Evolutionary conservation across 306 rosid genomes (phyloP), one percentile per base, ranked within the genome.

Genomic region (Sesbania bispinosa): DNA sequence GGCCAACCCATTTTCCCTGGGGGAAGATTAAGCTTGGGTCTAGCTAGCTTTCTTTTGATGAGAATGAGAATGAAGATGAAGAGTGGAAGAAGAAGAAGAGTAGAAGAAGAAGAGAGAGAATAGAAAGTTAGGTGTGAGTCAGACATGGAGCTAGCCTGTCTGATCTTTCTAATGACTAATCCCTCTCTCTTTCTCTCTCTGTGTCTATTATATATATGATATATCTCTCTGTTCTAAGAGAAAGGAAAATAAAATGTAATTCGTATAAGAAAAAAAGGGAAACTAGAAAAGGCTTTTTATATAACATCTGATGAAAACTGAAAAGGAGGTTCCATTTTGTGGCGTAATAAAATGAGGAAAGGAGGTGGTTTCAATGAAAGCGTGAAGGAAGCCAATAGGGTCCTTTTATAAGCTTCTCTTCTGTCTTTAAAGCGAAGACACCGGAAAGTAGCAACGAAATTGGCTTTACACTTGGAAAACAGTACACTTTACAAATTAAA

Each of bases 1-100:
- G 99, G 99, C 96, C 91, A 91, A 1, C 99, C 99, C 99, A 88
- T 89, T 62, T 76, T 82, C 2, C 99, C 99, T 0, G 97, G 97
- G 3, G 97, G 99, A 30, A 95, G 99, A 61, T 91, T 87, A 13
- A 80, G 69, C 67, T 57, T 83, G 33, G 79, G 83, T 69, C 52
- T 84, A 30, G 62, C 43, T 74, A 78, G 88, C 69, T 83, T 88
- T 52, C 88, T 84, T 62, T 46, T 81, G 82, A 85, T 11, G 68
- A 94, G 83, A 75, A 90, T 24, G 73, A 93, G 80, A 67, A 90
- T 48, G 60, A 75, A 75, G 60, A 75, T 57, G 81, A 91, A 51
- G 80, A 84, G 63, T 29, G 88, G 65, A 32, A 89, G 39, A 16
- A 86, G 82, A 63, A 90, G 81, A 50, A 90, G 53, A 55, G 87